Percentiles rank a stretch among this genome's conserved stretches.
Evolutionary conservation across 371 early-diverging fungal genomes (phyloP).

Genomic region (Mucor racemosus): DNA sequence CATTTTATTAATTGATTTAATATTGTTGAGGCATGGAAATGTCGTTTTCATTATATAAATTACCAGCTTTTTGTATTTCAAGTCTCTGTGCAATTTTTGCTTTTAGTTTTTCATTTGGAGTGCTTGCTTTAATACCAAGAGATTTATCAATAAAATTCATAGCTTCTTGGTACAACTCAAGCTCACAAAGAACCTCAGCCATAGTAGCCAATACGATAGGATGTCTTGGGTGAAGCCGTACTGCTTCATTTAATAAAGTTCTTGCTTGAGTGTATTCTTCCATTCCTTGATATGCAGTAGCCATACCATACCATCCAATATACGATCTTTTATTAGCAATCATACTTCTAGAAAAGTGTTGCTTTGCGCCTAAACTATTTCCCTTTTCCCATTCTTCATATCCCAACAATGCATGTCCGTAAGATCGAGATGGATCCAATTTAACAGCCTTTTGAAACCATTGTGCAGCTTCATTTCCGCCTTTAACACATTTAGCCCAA

Average conservation of each 20-base stretch:
- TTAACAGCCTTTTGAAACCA: constrained; percentile 51
- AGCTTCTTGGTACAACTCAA: constrained; percentile 17
- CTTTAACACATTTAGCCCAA: constrained; percentile 39
- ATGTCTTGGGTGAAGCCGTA: constrained; percentile 40
- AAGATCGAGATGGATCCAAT: constrained; percentile 32
- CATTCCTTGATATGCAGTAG: constrained; percentile 35
- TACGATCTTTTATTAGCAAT: constrained; percentile 39
- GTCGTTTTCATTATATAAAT: background rate
- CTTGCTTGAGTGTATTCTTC: constrained; percentile 31
- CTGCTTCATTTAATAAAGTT: constrained; percentile 35
- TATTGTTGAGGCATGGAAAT: background rate
- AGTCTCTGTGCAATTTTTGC: background rate
- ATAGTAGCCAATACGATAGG: constrained; percentile 37
- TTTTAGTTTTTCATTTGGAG: constrained; percentile 1
- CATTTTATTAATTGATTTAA: too few species aligned
- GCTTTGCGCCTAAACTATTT: constrained; percentile 37
- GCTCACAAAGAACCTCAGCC: constrained; percentile 35
- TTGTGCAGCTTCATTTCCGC: constrained; percentile 36
- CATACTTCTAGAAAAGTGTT: constrained; percentile 41
- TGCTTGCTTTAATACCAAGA: background rate
- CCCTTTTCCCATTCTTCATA: constrained; percentile 48
- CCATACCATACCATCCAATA: constrained; percentile 39
- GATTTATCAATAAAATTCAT: constrained; percentile 7
- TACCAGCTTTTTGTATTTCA: background rate
- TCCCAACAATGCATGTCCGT: constrained; percentile 46